These are phyloP conservation scores for Chlamydomonas applanata DNA, from an alignment of 139 green algal species.

Conservation along the genomic window DNA sequence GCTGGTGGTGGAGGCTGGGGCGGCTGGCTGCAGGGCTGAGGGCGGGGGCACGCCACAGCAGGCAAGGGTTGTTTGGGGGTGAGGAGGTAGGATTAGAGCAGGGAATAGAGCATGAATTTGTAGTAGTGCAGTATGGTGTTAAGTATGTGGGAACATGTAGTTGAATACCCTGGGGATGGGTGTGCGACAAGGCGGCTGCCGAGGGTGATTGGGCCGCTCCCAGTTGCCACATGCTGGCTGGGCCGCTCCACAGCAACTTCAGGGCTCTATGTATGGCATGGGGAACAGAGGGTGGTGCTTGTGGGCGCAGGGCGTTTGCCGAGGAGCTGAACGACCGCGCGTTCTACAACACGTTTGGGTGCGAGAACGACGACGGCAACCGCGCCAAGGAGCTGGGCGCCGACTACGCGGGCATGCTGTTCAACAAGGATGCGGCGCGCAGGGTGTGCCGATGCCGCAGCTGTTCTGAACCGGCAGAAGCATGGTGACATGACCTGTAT, in stretches of 20 bases:
- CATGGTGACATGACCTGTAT: background rate
- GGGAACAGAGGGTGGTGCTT: background rate
- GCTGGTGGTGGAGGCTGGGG: too few species aligned
- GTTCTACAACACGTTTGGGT: constrained; percentile 85
- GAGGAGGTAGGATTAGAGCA: too few species aligned
- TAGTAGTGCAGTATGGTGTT: too few species aligned
- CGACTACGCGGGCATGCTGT: constrained; percentile 46
- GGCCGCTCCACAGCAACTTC: background rate
- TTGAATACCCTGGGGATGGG: too few species aligned
- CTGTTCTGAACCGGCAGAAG: background rate
- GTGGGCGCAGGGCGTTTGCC: background rate
- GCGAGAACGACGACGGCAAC: constrained; percentile 56
- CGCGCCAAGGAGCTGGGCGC: constrained; percentile 55
- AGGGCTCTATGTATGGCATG: background rate
- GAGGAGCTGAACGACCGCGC: constrained; percentile 52
- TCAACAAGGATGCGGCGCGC: constrained; percentile 9
- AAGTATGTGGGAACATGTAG: too few species aligned
- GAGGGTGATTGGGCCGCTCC: too few species aligned
- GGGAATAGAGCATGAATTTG: too few species aligned
- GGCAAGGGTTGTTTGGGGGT: too few species aligned
- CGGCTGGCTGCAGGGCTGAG: too few species aligned
- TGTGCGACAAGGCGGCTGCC: background rate
- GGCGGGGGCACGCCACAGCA: too few species aligned
- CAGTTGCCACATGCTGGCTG: too few species aligned
- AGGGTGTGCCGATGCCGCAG: background rate